These are phyloP conservation scores for Ophiocordyceps camponoti-leonardi DNA, from an alignment of 2,329 filamentous ascomycete genomes.

Conservation along the genomic window DNA sequence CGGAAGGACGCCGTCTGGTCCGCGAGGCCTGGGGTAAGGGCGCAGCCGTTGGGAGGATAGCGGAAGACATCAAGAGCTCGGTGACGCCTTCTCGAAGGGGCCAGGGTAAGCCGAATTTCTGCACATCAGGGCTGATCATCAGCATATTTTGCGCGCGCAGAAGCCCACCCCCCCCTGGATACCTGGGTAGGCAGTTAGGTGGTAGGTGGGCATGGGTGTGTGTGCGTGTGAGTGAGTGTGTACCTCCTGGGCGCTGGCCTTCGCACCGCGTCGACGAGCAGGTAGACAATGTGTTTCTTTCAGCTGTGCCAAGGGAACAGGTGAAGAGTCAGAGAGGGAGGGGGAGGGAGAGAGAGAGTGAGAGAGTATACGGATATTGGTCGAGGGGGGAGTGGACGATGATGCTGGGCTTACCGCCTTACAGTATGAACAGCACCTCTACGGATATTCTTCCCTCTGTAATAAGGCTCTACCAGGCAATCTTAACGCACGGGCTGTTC, in stretches of 20 bases:
- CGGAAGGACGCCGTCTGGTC: conserved; percentile 2
- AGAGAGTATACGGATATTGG: no score
- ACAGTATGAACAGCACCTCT: neutral
- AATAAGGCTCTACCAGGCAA: neutral
- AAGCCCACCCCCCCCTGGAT: no score
- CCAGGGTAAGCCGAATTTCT: neutral
- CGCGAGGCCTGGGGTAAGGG: conserved; percentile 3
- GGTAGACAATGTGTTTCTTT: neutral
- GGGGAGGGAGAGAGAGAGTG: neutral
- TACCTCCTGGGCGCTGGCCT: neutral
- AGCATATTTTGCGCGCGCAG: neutral
- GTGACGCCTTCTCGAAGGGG: conserved; percentile 3
- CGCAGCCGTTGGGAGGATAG: conserved; percentile 4
- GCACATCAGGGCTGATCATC: neutral
- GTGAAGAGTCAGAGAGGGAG: neutral
- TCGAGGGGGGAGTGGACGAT: neutral
- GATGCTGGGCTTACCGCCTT: neutral
- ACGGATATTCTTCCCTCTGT: neutral
- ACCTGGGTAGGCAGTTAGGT: neutral
- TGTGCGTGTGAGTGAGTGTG: neutral
- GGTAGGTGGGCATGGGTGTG: neutral
- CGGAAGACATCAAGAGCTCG: conserved; percentile 13
- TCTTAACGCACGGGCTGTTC: neutral
- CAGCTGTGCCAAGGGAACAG: neutral
- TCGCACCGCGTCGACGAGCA: neutral